Base-by-base conservation (phyloP, 345 rosid species). In the Lagerstroemia speciosa region DNA sequence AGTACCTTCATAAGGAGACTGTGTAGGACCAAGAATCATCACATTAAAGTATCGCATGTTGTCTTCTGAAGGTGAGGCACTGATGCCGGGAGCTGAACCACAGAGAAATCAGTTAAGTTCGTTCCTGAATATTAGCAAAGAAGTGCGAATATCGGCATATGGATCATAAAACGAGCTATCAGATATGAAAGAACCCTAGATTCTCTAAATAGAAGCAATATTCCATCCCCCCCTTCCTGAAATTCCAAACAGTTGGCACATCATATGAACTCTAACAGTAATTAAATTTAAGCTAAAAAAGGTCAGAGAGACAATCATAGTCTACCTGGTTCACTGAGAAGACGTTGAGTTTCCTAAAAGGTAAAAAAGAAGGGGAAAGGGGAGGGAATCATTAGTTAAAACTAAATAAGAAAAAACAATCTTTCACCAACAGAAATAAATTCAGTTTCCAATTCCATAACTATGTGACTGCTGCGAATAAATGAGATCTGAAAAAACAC, bases 41-140 rank as follows among this genome's bases (percentile, higher is more conserved):
- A 93, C 98, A 71, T 90, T 93, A 69, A 93, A 93, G 72, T 93
- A 90, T 1, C 98, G 81, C 98, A 93, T 93, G 67, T 93, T 90
- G 57, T 93, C 98, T 79, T 93, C 98, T 0, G 97, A 90, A 6
- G 98, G 98, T 6, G 98, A 93, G 26, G 98, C 98, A 78, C 98
- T 93, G 31, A 93, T 93, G 64, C 98, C 98, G 0, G 98, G 98
- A 11, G 98, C 98, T 93, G 84, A n/a, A 53, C 29, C 60, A 53
- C 14, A n/a, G 60, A 53, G 14, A 53, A 53, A 8, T 53, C 60
- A 53, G 30, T 53, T 6, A 53, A 8, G 30, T 53, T 8, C n/a
- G 8, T 53, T n/a, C 60, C 60, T 53, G 29, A 24, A 53, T 53
- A 8, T 53, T n/a, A 53, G 60, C 60, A 6, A 53, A 53, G 7